Percentiles rank a stretch among this genome's conserved stretches.
Evolutionary conservation across 768 basidiomycete genomes (phyloP).

Genomic region (Mycena venus): DNA sequence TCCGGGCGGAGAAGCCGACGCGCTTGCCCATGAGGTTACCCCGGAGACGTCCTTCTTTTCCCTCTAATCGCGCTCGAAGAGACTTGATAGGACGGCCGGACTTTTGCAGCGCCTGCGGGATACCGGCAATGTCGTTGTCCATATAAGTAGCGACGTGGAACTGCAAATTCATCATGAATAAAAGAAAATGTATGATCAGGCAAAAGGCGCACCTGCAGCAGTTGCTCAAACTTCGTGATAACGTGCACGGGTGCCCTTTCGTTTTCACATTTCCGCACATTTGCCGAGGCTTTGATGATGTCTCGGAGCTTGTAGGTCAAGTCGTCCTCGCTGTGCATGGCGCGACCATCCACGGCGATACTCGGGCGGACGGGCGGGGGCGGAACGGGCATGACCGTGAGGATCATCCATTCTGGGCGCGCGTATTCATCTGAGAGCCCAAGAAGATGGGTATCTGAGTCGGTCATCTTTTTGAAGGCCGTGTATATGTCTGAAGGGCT

Average conservation of each 20-base stretch:
- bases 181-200: slow-evolving; percentile 2
- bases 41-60: slow-evolving; percentile 97
- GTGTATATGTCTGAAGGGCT: slow-evolving; percentile 30
- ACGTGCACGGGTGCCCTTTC: slow-evolving; percentile 98
- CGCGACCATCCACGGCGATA: slow-evolving; percentile 96
- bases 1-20: slow-evolving; percentile 98
- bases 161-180: slow-evolving; percentile 55
- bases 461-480: slow-evolving; percentile 33
- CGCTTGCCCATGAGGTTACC: slow-evolving; percentile 99
- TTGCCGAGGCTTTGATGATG: slow-evolving; percentile 95
- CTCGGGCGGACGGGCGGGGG: slow-evolving; percentile 98
- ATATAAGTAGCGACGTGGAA: slow-evolving; percentile 99
- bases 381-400: slow-evolving; percentile 97
- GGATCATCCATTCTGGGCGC: slow-evolving; percentile 99
- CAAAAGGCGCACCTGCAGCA: slow-evolving; percentile 82
- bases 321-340: slow-evolving; percentile 97
- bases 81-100: slow-evolving; percentile 98
- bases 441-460: slow-evolving; percentile 20
- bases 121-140: slow-evolving; percentile 99
- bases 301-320: slow-evolving; percentile 98
- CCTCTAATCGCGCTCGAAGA: slow-evolving; percentile 97
- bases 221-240: slow-evolving; percentile 94
- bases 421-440: slow-evolving; percentile 97
- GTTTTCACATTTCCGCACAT: slow-evolving; percentile 92
- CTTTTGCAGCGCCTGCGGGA: slow-evolving; percentile 97